These are phyloP conservation scores for Kwoniella europaea DNA, from an alignment of 768 basidiomycete genomes.

Conservation along the genomic window DNA sequence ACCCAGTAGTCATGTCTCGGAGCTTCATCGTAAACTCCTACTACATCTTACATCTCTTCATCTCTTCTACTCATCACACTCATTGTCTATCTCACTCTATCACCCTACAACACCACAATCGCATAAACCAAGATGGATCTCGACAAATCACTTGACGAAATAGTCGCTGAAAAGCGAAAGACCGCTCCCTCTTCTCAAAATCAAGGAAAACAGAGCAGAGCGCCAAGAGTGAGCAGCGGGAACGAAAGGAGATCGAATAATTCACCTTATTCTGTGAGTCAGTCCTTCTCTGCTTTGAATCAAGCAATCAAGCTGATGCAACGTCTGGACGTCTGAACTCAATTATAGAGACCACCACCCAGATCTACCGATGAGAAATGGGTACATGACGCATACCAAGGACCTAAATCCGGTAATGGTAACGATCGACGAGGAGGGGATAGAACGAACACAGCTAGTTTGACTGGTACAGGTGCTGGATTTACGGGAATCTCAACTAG, in stretches of 20 bases:
- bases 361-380: constrained; percentile 53
- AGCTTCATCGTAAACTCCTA: not conserved
- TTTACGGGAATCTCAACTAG: constrained; percentile 63
- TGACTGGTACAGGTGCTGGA: constrained; percentile 42
- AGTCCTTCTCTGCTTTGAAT: not conserved
- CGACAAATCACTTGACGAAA: constrained; percentile 50
- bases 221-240: constrained; percentile 3
- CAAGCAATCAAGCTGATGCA: not conserved
- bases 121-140: constrained; percentile 40
- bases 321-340: not conserved
- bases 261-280: constrained; percentile 17
- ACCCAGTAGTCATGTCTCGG: not conserved
- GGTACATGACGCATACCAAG: constrained; percentile 49
- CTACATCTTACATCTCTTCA: not conserved
- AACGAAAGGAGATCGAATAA: constrained; percentile 18
- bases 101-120: not conserved
- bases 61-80: not conserved
- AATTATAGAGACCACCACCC: constrained; percentile 45
- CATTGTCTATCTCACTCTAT: not conserved
- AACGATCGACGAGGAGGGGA: constrained; percentile 24
- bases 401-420: constrained; percentile 14
- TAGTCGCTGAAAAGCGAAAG: constrained; percentile 47
- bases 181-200: constrained; percentile 13
- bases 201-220: not conserved
- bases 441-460: constrained; percentile 8